Base-by-base conservation (phyloP, 1,139 yeast genomes). In the Suhomyces wounanorum region DNA sequence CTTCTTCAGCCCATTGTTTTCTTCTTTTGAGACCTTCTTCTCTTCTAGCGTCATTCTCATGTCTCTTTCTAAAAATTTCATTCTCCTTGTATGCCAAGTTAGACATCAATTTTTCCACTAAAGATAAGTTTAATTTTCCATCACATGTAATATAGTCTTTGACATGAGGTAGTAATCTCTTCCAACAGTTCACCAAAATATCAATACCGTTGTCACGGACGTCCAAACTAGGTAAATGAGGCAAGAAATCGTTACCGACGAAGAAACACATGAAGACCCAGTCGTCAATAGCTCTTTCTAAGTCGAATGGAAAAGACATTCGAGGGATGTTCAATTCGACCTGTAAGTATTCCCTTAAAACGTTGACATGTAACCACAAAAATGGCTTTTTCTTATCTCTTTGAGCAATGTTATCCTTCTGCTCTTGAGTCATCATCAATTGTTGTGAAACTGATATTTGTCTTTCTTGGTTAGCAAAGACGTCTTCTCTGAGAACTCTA, bases 251-350 rank as follows among this genome's bases (percentile, higher is more conserved):
- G 66, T 95, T 95, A 67, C 99, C 99, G 52, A 94, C 96, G 66
- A 95, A 95, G 74, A 95, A 95, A 79, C 98, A 94, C 92, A 95
- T 87, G 60, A 95, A 95, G 16, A 95, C 92, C 99, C 99, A 95
- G 71, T 95, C 99, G 66, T 95, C 99, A 54, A 95, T 86, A 2
- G 98, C 97, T 52, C 99, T 79, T 70, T 95, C 99, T 54, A 91
- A 70, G 65, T 94, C 97, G 69, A 87, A 91, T 16, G 84, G 81
- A 61, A 89, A 87, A 1, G 90, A 79, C 30, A 87, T 66, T 43
- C 85, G 78, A 1, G 92, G 90, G 28, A 88, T 82, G 53, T 74
- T 78, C 49, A 95, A 76, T 67, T 95, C 99, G 10, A 89, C 83
- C 50, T 86, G 89, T 52, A 95, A 76, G 63, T 95, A 95, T 63